A percentile compares a stretch with the other conserved stretches of the same genome.
Evolutionary conservation across 805 yeast genomes (phyloP).

Genomic region (Yarrowia alimentaria): DNA sequence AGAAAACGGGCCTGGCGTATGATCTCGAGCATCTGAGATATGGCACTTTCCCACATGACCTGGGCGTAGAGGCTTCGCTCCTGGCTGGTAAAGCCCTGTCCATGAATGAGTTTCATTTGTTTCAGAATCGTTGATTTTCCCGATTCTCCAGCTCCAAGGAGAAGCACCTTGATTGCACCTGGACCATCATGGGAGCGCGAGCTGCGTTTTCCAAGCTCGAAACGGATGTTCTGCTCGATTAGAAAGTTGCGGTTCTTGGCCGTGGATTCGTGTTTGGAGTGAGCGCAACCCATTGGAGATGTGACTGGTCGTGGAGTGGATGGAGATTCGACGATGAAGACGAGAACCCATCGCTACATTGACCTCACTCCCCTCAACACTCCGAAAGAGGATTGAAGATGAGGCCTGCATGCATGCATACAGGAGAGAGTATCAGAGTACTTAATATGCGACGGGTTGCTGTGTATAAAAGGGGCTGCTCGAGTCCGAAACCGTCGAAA

Average conservation of each 20-base stretch:
- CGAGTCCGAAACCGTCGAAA: too few relatives aligned
- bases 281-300: slow-evolving; percentile 17
- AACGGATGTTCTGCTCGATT: slow-evolving; percentile 11
- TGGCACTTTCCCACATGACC: slow-evolving; percentile 89
- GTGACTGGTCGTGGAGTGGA: background rate
- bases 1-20: slow-evolving; percentile 71
- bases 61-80: slow-evolving; percentile 80
- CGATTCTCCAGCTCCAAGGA: slow-evolving; percentile 93
- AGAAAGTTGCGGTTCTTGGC: background rate
- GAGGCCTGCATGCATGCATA: too few relatives aligned
- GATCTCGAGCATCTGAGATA: slow-evolving; percentile 76
- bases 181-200: background rate
- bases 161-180: slow-evolving; percentile 39
- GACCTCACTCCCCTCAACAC: too few relatives aligned
- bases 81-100: slow-evolving; percentile 75
- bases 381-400: too few relatives aligned
- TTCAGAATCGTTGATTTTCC: slow-evolving; percentile 92
- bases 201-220: background rate
- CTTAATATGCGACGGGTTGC: too few relatives aligned
- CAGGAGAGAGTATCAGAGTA: too few relatives aligned
- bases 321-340: too few relatives aligned
- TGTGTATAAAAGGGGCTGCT: too few relatives aligned
- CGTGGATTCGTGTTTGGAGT: background rate
- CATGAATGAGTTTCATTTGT: slow-evolving; percentile 81
- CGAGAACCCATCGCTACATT: too few relatives aligned